Evolutionary conservation across 179 eudicot species (phyloP).

Genomic region (Spergularia azorica): DNA sequence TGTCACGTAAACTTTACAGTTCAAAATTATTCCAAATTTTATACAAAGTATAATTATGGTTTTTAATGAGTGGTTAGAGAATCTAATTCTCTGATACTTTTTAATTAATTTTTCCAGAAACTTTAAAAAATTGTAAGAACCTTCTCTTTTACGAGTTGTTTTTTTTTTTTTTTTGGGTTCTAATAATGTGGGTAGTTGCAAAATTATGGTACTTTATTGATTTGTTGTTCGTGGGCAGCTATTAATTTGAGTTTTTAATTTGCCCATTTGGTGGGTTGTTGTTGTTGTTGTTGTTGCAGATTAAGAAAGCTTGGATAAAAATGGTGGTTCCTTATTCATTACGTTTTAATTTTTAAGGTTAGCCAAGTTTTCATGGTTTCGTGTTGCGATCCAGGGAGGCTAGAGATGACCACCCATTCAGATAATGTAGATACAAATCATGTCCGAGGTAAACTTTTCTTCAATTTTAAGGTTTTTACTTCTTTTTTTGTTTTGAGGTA

Average conservation of each 20-base stretch:
- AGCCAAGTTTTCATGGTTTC: constrained; percentile 37
- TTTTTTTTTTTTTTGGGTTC: constrained; percentile 4
- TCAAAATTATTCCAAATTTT: not conserved
- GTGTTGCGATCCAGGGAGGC: constrained; percentile 30
- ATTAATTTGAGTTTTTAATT: not conserved
- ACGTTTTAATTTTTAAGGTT: not conserved
- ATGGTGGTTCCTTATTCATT: constrained; percentile 11
- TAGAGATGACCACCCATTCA: constrained; percentile 36
- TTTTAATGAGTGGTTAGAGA: constrained; percentile 15
- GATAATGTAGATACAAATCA: constrained; percentile 25
- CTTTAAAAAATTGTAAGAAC: constrained; percentile 18
- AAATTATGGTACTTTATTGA: not conserved
- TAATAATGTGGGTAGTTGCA: constrained; percentile 12
- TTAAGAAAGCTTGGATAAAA: constrained; percentile 5
- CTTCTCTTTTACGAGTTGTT: not conserved
- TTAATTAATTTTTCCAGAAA: not conserved
- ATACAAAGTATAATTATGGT: not conserved
- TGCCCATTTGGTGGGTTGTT: not conserved
- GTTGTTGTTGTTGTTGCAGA: constrained; percentile 15
- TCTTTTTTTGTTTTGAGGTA: not conserved
- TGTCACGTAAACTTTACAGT: not conserved
- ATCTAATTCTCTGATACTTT: constrained; percentile 7
- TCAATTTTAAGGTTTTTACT: not conserved
- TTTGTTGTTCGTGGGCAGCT: not conserved
- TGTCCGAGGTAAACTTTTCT: constrained; percentile 24